These are phyloP conservation scores for Diaporthe caulivora DNA, from an alignment of 2,329 filamentous ascomycete genomes.

Conservation along the genomic window DNA sequence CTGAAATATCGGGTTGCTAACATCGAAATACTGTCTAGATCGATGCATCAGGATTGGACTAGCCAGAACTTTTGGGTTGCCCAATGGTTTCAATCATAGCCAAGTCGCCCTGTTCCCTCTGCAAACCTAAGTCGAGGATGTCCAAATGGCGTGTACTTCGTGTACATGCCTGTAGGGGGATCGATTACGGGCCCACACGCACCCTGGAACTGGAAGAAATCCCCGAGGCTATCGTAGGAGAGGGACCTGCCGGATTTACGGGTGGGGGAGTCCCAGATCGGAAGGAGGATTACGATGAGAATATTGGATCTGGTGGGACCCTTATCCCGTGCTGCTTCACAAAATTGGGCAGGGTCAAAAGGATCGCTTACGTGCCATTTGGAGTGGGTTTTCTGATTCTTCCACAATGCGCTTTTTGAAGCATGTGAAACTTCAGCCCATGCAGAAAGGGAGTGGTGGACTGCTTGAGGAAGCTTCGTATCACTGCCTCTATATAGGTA, in stretches of 20 bases:
- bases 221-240: not conserved
- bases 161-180: not conserved
- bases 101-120: not conserved
- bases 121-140: not conserved
- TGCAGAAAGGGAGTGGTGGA: not conserved
- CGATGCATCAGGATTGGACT: not conserved
- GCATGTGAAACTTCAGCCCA: not conserved
- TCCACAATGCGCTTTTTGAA: not conserved
- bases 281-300: not conserved
- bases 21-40: not conserved
- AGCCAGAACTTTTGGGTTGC: not conserved
- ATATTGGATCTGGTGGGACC: not conserved
- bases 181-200: not conserved
- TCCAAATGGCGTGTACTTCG: not conserved
- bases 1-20: not conserved
- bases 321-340: not conserved
- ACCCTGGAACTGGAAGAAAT: not conserved
- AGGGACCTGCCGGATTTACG: not conserved
- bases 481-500: not conserved
- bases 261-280: slow-evolving; percentile 1
- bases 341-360: not conserved
- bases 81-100: too few species aligned
- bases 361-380: not conserved
- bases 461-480: too few species aligned
- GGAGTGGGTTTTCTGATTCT: not conserved